A percentile compares a stretch with the other conserved stretches of the same genome.
These are phyloP conservation scores for Collybiopsis confluens DNA, from an alignment of 768 basidiomycete species.

Conservation along the genomic window DNA sequence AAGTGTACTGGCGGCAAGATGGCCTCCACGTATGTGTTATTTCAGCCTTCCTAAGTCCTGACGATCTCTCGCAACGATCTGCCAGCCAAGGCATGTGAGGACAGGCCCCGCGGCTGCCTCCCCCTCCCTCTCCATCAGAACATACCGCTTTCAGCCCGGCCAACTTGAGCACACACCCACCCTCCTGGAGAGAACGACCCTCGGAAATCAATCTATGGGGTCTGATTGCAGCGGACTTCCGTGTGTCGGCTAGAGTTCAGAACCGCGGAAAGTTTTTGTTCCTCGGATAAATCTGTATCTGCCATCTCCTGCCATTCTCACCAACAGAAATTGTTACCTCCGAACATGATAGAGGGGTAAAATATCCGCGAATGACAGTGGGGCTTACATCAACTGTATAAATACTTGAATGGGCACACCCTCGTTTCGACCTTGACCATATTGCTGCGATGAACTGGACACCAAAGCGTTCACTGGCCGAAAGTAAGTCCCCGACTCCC, in stretches of 20 bases:
- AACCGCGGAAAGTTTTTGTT: conserved; percentile 5
- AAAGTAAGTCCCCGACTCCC: conserved; percentile 28
- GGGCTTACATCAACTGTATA: conserved; percentile 9
- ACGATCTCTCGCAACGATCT: neutral
- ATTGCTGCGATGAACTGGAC: conserved; percentile 30
- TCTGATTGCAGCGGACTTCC: neutral
- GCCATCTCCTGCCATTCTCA: conserved; percentile 3
- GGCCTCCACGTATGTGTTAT: neutral
- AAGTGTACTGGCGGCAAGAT: too few species aligned
- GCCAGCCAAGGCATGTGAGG: neutral
- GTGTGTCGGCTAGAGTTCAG: conserved; percentile 1
- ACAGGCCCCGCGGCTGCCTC: too few species aligned
- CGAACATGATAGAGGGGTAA: conserved; percentile 7
- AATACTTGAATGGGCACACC: neutral
- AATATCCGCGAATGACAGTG: conserved; percentile 8
- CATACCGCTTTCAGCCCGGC: neutral
- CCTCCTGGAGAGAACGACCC: too few species aligned
- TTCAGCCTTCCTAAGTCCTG: neutral
- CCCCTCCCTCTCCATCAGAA: neutral
- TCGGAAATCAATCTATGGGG: too few species aligned
- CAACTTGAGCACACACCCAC: too few species aligned
- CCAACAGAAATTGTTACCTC: conserved; percentile 6
- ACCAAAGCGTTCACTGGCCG: conserved; percentile 33
- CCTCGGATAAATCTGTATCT: conserved; percentile 7
- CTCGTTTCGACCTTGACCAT: neutral